Base-by-base conservation (phyloP, 116 monocot genomes). In the Papilionanthe hybrid region DNA sequence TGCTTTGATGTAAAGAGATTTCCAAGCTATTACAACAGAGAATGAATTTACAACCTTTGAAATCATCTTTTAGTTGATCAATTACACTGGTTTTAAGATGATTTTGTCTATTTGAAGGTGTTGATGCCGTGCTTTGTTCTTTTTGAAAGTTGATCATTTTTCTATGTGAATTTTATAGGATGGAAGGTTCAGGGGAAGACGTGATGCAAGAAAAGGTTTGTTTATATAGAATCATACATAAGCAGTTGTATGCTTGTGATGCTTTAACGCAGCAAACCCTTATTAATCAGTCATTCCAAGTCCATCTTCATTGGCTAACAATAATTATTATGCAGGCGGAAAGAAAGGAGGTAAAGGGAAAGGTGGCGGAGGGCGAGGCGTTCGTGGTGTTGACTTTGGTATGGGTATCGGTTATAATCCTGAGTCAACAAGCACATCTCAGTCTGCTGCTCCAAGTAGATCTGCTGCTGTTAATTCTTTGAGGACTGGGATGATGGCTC, bases 341-440 rank as follows among this genome's bases (percentile, higher is more conserved):
- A 93, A 92, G 84, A 89, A 92, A 87, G 87, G 92, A 7, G 88
- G 89, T 15, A 94, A 77, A 89, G 94, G 91, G 1, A 87, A 85
- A 76, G 90, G 90, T 72, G 89, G 91, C 3, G 94, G 90, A 77
- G 92, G 92, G 0, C 84, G 92, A 53, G 99, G 99, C 42, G 95
- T 99, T 1, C 93, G 99, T 85, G 99, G 99, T 78, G 95, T 99
- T 80, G 99, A 99, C 85, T 99, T 85, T 87, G 99, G 99, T 13
- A 81, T 95, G 49, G 99, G 99, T 75, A 95, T 99, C 77, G 99
- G 99, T 48, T 99, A 95, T 86, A 95, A 79, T 67, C 57, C 89
- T 10, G 92, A 90, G 72, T 84, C 92, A 27, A 42, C 84, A 57
- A 89, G 57, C 63, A 75, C 84, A 65, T 85, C 91, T 81, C 90